Conservation (phyloP, 768 basidiomycete species). For the Melanogaster broomeanus region DNA sequence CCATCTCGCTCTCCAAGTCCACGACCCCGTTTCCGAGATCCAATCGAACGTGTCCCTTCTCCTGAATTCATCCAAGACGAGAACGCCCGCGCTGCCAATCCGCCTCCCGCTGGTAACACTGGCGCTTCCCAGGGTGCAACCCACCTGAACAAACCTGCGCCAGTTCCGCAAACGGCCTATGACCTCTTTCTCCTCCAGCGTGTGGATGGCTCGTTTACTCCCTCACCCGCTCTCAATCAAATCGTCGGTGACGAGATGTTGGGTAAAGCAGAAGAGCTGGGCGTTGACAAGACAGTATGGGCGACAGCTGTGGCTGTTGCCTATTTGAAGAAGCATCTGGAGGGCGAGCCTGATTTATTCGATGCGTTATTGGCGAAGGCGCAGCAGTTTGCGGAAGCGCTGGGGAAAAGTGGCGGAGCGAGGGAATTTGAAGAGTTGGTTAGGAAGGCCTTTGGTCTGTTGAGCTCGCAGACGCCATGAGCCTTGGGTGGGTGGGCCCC, state of each 20-base stretch:
- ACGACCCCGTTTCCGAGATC: slow-evolving; percentile 26
- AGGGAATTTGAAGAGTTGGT: slow-evolving; percentile 23
- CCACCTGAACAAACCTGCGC: background rate
- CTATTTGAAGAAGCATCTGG: slow-evolving; percentile 42
- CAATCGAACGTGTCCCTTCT: slow-evolving; percentile 31
- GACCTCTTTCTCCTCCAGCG: slow-evolving; percentile 41
- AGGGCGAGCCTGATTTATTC: slow-evolving; percentile 40
- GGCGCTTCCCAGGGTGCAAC: slow-evolving; percentile 9
- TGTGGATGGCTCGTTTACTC: slow-evolving; percentile 51
- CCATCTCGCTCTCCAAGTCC: slow-evolving; percentile 23
- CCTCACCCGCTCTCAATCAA: slow-evolving; percentile 27
- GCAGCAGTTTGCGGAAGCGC: slow-evolving; percentile 36
- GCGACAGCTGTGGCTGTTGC: slow-evolving; percentile 49
- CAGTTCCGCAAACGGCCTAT: slow-evolving; percentile 30
- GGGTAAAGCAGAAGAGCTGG: slow-evolving; percentile 29
- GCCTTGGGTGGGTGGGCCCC: no score
- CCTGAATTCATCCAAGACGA: slow-evolving; percentile 26
- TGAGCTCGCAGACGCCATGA: slow-evolving; percentile 2
- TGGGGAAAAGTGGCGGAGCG: background rate
- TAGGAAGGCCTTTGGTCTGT: slow-evolving; percentile 6
- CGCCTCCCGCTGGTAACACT: background rate
- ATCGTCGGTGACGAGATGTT: slow-evolving; percentile 41
- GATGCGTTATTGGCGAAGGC: slow-evolving; percentile 45
- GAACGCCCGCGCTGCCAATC: background rate
- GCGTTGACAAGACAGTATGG: slow-evolving; percentile 44